Evolutionary conservation across 2,329 filamentous ascomycete genomes (phyloP).

Genomic region (Sarocladium kiliense): DNA sequence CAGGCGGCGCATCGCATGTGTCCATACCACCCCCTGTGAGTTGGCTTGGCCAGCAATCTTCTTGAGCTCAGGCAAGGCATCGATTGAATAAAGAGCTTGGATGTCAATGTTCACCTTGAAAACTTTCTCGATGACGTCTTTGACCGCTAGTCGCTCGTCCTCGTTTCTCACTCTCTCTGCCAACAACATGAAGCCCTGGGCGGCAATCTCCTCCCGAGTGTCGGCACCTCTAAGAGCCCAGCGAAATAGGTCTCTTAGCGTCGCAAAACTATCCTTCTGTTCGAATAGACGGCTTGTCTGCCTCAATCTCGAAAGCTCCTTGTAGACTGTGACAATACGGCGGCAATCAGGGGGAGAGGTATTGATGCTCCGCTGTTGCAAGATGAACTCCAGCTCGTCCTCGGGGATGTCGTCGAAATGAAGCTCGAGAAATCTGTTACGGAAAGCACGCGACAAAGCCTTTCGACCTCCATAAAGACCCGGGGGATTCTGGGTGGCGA

Average conservation of each 20-base stretch:
- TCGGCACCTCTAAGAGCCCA: constrained; percentile 88
- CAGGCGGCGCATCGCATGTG: constrained; percentile 84
- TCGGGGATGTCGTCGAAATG: constrained; percentile 98
- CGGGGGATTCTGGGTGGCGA: constrained; percentile 95
- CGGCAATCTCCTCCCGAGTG: constrained; percentile 79
- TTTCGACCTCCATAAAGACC: constrained; percentile 95
- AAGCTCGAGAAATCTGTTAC: constrained; percentile 93
- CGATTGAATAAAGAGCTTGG: constrained; percentile 63
- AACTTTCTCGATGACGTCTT: constrained; percentile 79
- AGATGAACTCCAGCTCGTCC: constrained; percentile 83
- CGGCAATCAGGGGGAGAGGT: constrained; percentile 87
- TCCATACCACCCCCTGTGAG: constrained; percentile 78
- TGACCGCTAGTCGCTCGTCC: constrained; percentile 80
- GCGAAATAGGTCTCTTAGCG: constrained; percentile 87
- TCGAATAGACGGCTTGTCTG: constrained; percentile 92
- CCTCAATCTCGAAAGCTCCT: constrained; percentile 81
- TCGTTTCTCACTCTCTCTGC: constrained; percentile 90
- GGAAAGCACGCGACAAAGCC: constrained; percentile 85
- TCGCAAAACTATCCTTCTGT: constrained; percentile 96
- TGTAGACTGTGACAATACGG: constrained; percentile 89
- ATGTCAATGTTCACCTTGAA: constrained; percentile 83
- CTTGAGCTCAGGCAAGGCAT: constrained; percentile 50
- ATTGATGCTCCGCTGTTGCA: constrained; percentile 80
- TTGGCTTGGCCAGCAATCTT: constrained; percentile 42
- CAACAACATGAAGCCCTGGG: constrained; percentile 93